Conservation (phyloP, 805 yeast species). For the Saturnispora galanensis region DNA sequence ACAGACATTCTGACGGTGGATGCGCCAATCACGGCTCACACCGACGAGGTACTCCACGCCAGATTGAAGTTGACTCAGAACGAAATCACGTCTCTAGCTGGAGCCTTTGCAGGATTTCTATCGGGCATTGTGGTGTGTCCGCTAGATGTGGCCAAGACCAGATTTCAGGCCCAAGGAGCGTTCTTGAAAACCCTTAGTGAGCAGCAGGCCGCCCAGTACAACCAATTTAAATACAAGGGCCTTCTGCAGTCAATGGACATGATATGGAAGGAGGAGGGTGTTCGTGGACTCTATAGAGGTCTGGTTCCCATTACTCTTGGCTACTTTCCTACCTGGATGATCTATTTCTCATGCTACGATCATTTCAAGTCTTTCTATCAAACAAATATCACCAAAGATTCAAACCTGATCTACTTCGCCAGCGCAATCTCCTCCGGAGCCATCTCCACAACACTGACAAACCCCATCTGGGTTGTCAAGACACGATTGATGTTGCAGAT, state of each 20-base stretch:
- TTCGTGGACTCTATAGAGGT: slow-evolving; percentile 80
- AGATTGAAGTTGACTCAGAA: slow-evolving; percentile 16
- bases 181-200: slow-evolving; percentile 18
- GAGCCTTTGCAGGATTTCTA: slow-evolving; percentile 88
- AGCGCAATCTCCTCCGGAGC: slow-evolving; percentile 85
- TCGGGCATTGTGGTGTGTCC: slow-evolving; percentile 93
- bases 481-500: slow-evolving; percentile 88
- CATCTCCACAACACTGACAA: slow-evolving; percentile 72
- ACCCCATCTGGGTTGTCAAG: slow-evolving; percentile 97
- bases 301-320: slow-evolving; percentile 88
- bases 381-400: slow-evolving; percentile 16
- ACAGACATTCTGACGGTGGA: slow-evolving; percentile 13
- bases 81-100: slow-evolving; percentile 68
- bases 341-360: slow-evolving; percentile 87
- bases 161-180: slow-evolving; percentile 86
- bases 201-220: slow-evolving; percentile 11
- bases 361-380: slow-evolving; percentile 43
- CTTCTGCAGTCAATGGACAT: slow-evolving; percentile 52
- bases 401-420: slow-evolving; percentile 33
- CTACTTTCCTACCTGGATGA: slow-evolving; percentile 96
- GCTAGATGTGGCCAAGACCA: slow-evolving; percentile 87
- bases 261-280: slow-evolving; percentile 70
- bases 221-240: slow-evolving; percentile 40
- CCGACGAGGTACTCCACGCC: slow-evolving; percentile 11
- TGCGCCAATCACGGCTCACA: slow-evolving; percentile 11